phyloP scores from a whole-genome alignment of 371 early-diverging fungal species.

The Rhizopus sp. region DNA sequence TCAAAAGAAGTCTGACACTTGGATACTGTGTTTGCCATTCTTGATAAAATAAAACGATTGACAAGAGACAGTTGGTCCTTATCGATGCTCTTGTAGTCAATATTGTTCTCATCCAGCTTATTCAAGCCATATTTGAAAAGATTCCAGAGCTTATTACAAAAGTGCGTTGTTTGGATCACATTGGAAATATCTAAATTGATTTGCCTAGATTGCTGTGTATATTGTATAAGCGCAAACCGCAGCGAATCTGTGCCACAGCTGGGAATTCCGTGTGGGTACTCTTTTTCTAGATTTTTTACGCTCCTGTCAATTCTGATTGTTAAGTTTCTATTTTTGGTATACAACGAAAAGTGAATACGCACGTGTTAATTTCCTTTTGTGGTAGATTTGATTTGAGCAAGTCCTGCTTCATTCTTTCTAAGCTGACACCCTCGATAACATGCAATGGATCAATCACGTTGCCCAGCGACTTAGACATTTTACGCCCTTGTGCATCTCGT shows the following conservation, averaged over 20 bases:
- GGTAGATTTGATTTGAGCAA: constrained; percentile 82
- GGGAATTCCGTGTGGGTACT: constrained; percentile 96
- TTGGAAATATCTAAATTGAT: constrained; percentile 97
- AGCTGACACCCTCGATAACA: constrained; percentile 88
- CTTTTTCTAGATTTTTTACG: constrained; percentile 66
- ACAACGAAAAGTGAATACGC: constrained; percentile 16
- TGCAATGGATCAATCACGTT: constrained; percentile 98
- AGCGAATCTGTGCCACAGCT: constrained; percentile 98
- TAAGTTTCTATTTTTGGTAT: not conserved
- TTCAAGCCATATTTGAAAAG: constrained; percentile 77
- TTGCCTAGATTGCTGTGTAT: constrained; percentile 88
- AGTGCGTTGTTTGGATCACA: constrained; percentile 90
- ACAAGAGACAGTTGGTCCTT: constrained; percentile 60
- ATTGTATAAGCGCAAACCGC: constrained; percentile 87
- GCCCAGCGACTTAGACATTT: constrained; percentile 97
- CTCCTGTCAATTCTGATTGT: constrained; percentile 43
- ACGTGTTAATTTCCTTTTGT: constrained; percentile 76
- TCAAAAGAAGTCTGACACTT: constrained; percentile 71
- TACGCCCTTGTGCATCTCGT: constrained; percentile 96
- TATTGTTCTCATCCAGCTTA: constrained; percentile 43
- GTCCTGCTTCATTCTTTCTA: constrained; percentile 66
- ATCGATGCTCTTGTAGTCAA: constrained; percentile 1
- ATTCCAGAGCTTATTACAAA: constrained; percentile 99
- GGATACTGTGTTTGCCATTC: constrained; percentile 73
- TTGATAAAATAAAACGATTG: constrained; percentile 85